Conservation (phyloP, 257 asterid species). For the Jaltomata sinuosa region DNA sequence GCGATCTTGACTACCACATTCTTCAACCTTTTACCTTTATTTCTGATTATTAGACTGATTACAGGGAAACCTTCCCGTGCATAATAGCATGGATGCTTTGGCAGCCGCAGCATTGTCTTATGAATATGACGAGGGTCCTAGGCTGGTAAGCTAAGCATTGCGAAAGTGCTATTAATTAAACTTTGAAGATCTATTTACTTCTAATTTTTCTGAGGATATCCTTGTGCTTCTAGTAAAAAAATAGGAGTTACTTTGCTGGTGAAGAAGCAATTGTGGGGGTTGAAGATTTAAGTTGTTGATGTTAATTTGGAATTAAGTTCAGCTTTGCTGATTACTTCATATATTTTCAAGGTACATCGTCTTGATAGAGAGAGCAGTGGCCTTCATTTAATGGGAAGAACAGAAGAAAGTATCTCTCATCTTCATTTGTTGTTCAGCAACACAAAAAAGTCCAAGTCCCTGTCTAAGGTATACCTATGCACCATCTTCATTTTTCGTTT, state of each 20-base stretch:
- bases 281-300: not conserved
- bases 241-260: not conserved
- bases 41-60: not conserved
- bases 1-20: not conserved
- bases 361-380: conserved; percentile 97
- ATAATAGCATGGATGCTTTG: conserved; percentile 97
- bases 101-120: conserved; percentile 92
- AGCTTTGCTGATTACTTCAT: not conserved
- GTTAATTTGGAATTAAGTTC: not conserved
- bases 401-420: conserved; percentile 65
- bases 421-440: conserved; percentile 71
- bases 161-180: not conserved
- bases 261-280: not conserved
- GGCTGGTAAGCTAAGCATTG: conserved; percentile 47
- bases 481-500: not conserved
- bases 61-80: conserved; percentile 75
- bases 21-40: not conserved
- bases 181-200: not conserved
- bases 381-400: conserved; percentile 85
- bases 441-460: conserved; percentile 37
- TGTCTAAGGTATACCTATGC: conserved; percentile 46
- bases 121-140: conserved; percentile 85
- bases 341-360: conserved; percentile 65
- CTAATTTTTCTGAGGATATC: not conserved
- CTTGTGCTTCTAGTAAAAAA: not conserved